These are phyloP conservation scores for Debaryomyces coudertii DNA, from an alignment of 1,139 yeast genomes.

Conservation along the genomic window DNA sequence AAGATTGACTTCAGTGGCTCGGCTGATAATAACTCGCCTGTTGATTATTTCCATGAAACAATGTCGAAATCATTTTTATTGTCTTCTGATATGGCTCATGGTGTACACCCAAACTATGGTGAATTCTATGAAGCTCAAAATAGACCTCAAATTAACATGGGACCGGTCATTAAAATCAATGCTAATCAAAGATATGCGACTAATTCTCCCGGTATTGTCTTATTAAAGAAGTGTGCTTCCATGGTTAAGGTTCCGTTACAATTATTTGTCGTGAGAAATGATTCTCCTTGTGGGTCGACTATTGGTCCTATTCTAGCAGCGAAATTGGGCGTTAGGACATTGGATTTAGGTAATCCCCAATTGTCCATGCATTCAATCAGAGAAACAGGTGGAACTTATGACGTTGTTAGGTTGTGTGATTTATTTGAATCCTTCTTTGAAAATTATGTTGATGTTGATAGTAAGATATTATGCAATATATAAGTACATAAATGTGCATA, in stretches of 20 bases:
- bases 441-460: constrained; percentile 33
- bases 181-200: constrained; percentile 97
- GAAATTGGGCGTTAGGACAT: constrained; percentile 83
- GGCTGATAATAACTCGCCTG: not conserved
- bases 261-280: constrained; percentile 87
- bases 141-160: constrained; percentile 79
- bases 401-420: constrained; percentile 62
- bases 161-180: constrained; percentile 91
- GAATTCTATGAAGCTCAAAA: constrained; percentile 75
- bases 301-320: constrained; percentile 94
- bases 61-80: constrained; percentile 83
- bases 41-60: constrained; percentile 54
- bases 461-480: constrained; percentile 31
- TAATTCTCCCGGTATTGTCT: constrained; percentile 84
- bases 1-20: constrained; percentile 32
- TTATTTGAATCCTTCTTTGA: constrained; percentile 67
- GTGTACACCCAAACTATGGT: constrained; percentile 90
- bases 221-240: constrained; percentile 74
- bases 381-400: constrained; percentile 87
- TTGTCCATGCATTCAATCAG: constrained; percentile 94
- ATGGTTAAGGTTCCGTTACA: constrained; percentile 69
- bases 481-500: constrained; percentile 5
- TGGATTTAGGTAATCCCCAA: constrained; percentile 94
- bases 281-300: constrained; percentile 94
- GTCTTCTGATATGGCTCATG: constrained; percentile 97